Evolutionary conservation across 306 rosid species (phyloP), one percentile per base, ranked within the genome.

Genomic region (Glycine latifolia): DNA sequence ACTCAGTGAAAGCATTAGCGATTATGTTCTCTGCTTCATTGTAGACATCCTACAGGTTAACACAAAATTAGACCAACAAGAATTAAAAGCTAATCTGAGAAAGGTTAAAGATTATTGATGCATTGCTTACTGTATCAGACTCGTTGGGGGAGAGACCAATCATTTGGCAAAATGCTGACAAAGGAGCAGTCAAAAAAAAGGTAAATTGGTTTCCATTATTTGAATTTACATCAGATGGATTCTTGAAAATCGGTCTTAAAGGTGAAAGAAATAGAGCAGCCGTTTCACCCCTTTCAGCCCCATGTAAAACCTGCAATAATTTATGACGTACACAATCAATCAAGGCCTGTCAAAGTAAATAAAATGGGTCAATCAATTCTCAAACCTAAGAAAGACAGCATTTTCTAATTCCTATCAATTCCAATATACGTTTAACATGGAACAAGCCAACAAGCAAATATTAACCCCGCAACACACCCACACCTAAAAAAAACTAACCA

Each of bases 211-310:
- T 91, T 89, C 98, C 99, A 50, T 83, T 89, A 81, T 86, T 89
- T 31, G 66, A 48, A 86, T 85, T 86, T 60, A 85, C 87, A 84
- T 86, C 89, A 75, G 89, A 79, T 15, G 89, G 83, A 52, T 91
- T 89, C 88, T 90, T 93, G 85, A 87, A 90, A 78, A 87, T 85
- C 2, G 92, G 89, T 81, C 83, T 91, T 87, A 90, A 87, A 78
- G 96, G 99, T 79, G 99, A 96, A 71, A 96, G 97, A 87, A 96
- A 89, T 54, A 96, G 72, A 78, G 97, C 97, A 81, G 94, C 90
- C 0, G 89, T 85, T 85, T 96, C 98, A 68, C 98, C 99, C 85
- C 97, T 89, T 84, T 96, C 98, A 8, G 91, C 92, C 37, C 99
- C 99, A 62, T 92, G 95, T 73, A 96, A 75, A 83, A 88, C 92